Evolutionary conservation across 164 flowering plant species (phyloP), one percentile per base, ranked within the genome.

Genomic region (Magnolia kwangsiensis): DNA sequence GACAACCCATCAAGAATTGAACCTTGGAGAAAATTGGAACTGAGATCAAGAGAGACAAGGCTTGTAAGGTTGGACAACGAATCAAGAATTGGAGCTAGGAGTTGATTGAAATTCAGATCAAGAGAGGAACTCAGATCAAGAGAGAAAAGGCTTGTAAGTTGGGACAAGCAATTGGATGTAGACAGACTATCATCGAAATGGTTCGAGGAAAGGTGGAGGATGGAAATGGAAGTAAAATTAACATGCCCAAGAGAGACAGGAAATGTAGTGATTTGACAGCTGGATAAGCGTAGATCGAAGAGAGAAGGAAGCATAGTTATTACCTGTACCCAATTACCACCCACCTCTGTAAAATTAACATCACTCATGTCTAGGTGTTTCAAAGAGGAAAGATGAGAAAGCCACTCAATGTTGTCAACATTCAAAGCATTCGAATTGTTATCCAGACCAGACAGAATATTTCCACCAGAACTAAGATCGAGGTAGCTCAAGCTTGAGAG

Each of bases 401-500:
- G 13, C 80, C 77, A 78, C 16, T 50, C 23, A 63, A 78, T 55
- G 14, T 51, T 70, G 14, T 61, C 11, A 18, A 18, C 65, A 10
- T 51, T 14, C 8, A 67, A 27, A 20, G 8, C 6, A 14, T 59
- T 24, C 27, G 27, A 24, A 37, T 3, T 20, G 1, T 19, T 24
- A 24, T 24, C 0, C 27, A 24, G 1, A 24, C 27, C 27, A 24
- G 27, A 24, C 27, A 24, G 2, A 20, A 1, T 1, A 24, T 0
- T 1, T 27, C 1, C 4, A 1, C 0, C 2, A 27, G 0, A 27
- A 21, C 21, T 65, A 37, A 74, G n/a, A 51, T 66, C 79, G n/a
- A 78, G 55, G 13, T 74, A 24, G 13, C 63, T 63, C 29, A 78
- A 67, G 2, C 10, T 63, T 16, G 80, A 68, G 63, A 78, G 69